Base-by-base conservation (phyloP, 2,329 filamentous ascomycete genomes). In the Penicillium sp. region DNA sequence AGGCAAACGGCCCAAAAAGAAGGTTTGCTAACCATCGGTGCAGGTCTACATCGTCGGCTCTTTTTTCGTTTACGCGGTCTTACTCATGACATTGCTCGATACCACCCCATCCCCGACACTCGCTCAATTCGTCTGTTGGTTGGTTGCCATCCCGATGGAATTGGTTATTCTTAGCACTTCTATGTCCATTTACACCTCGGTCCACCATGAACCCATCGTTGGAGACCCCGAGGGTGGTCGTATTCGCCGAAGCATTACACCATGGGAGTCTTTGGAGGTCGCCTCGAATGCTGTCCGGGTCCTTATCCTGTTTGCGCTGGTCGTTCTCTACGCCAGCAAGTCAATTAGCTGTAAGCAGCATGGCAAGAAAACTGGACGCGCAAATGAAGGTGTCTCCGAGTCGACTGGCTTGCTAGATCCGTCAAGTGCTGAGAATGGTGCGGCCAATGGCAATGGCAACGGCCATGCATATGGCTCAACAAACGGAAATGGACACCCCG, bases 11-110 rank as follows among this genome's bases (percentile, higher is more conserved):
- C 39, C 9, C 6, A 22, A 9, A 19, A 45, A 22, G 19, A 33
- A n/a, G 8, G 8, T 35, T 22, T 11, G 54, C 55, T 62, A 65
- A 65, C 61, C 59, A 46, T 43, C 42, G 55, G 37, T 3, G 29
- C 52, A 96, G 92, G 88, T 96, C 70, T 96, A 96, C 74, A 81
- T 96, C 61, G 84, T 91, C 55, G 91, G 89, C 54, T 89, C 90
- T 45, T 89, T 92, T 64, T 96, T 96, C 80, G 86, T 95, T 62
- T 95, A 96, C 78, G 83, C 90, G 49, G 87, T 96, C 65, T 84
- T 96, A 64, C 83, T 96, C 64, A 89, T 97, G 68, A 92, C 92
- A 29, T 84, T 98, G 56, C 82, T 96, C 68, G 93, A 97, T 74
- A 90, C 89, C 70, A 87, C 85, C 60, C 87, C 91, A 33, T 90